Evolutionary conservation across 768 basidiomycete genomes (phyloP), one percentile per base, ranked within the genome.

Genomic region (Boletus huronensis): DNA sequence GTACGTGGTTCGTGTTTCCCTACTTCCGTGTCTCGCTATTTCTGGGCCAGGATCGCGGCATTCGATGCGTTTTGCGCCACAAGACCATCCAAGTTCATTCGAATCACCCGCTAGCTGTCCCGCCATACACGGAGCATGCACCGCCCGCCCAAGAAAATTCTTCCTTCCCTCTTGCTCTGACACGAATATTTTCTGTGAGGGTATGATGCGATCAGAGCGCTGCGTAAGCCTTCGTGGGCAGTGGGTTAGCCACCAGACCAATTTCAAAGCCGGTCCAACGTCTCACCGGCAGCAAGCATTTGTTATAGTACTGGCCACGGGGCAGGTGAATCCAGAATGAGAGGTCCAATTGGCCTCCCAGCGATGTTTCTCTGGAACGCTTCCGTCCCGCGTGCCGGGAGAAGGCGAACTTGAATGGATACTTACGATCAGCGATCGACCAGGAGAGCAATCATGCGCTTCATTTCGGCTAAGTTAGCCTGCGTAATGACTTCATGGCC

Each of bases 361-460:
- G 29, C 25, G 11, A 52, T 43, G 9, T 23, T 40, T 32, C 14
- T n/a, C 25, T 50, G 25, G 10, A 23, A 19, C 21, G 41, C 40
- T 54, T 29, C 26, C 29, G 9, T 34, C 32, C 25, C 34, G 25
- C 23, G 45, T 61, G 48, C 42, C 38, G n/a, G 31, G 35, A 49
- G 29, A 47, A 48, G 21, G 23, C 45, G 26, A 60, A 58, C 44
- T 28, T 38, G 55, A 44, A 54, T 48, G 44, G 42, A 46, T 51
- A 47, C n/a, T 36, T 36, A 19, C 39, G 64, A 68, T 67, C 66
- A 48, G 42, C 59, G 64, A 67, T 65, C 66, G 59, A 57, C 59
- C 58, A 54, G 59, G 54, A 58, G 57, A 57, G 54, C 52, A 58
- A 62, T 60, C 53, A 29, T 38, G 50, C 16, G 48, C 53, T 66